A percentile compares a stretch with the other conserved stretches of the same genome.
Conservation (phyloP, 768 basidiomycete species). For the Plicaturopsis crispa region DNA sequence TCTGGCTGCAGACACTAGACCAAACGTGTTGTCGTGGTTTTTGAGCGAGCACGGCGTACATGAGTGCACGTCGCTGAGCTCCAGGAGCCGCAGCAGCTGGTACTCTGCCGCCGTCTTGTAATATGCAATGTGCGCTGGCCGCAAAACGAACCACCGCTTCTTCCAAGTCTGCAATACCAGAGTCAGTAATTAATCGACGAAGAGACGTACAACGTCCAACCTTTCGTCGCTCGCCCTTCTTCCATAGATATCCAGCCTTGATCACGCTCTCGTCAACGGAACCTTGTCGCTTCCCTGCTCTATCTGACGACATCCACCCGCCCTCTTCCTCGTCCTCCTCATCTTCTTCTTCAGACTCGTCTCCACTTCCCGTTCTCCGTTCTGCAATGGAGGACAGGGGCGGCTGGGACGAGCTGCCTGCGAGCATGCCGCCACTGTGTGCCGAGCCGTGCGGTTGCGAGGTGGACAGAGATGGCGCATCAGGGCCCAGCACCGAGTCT, state of each 20-base stretch:
- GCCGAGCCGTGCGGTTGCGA: constrained; percentile 27
- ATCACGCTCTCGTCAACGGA: constrained; percentile 64
- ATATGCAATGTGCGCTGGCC: constrained; percentile 88
- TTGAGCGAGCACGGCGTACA: constrained; percentile 85
- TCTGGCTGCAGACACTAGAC: constrained; percentile 81
- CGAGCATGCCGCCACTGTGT: constrained; percentile 16
- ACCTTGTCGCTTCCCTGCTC: constrained; percentile 32
- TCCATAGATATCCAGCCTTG: constrained; percentile 92
- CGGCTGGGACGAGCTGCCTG: constrained; percentile 30
- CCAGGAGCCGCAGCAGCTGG: constrained; percentile 81
- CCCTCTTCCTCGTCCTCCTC: constrained; percentile 63
- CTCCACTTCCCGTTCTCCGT: constrained; percentile 54
- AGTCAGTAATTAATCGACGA: too few species aligned
- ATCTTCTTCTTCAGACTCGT: constrained; percentile 72
- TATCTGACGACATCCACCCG: constrained; percentile 54
- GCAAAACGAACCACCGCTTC: constrained; percentile 96
- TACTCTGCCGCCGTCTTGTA: constrained; percentile 97
- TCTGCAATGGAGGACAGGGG: constrained; percentile 77
- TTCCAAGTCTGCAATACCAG: constrained; percentile 86
- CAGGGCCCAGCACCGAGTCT: constrained; percentile 60
- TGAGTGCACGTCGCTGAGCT: constrained; percentile 83
- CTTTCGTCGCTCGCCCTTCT: constrained; percentile 97
- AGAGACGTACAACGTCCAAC: too few species aligned
- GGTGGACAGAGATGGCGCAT: constrained; percentile 35
- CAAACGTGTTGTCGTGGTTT: constrained; percentile 83